Conservation (phyloP, 2,329 filamentous ascomycete genomes). For the Penicillium sp. region DNA sequence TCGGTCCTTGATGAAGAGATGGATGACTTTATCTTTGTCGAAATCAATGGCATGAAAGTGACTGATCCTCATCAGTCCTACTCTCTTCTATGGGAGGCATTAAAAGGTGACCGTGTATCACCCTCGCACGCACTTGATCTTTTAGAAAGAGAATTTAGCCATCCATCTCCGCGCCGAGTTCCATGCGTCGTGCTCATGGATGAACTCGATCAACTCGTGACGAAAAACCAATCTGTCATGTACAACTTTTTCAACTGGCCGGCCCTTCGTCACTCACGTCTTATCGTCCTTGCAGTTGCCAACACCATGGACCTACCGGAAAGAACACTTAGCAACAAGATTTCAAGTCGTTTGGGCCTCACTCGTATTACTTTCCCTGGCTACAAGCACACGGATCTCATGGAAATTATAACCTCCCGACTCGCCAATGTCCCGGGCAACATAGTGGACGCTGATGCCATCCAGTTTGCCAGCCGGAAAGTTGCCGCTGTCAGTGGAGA, state of each 20-base stretch:
- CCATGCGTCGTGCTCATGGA: conserved; percentile 98
- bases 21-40: conserved; percentile 97
- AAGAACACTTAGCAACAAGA: conserved; percentile 95
- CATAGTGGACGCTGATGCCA: conserved; percentile 86
- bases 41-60: conserved; percentile 99
- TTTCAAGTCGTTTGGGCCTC: conserved; percentile 83
- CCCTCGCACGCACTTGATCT: conserved; percentile 88
- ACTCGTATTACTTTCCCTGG: conserved; percentile 96
- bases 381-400: conserved; percentile 94
- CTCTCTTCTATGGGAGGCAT: conserved; percentile 88
- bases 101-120: conserved; percentile 89
- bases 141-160: conserved; percentile 85
- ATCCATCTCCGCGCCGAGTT: conserved; percentile 82
- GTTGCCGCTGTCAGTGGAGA: conserved; percentile 96
- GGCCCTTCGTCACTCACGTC: conserved; percentile 77
- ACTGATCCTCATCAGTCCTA: conserved; percentile 97
- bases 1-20: conserved; percentile 84
- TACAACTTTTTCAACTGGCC: conserved; percentile 99
- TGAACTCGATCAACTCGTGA: conserved; percentile 94
- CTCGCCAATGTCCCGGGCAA: conserved; percentile 82
- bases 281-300: conserved; percentile 94
- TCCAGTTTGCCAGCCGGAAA: conserved; percentile 95
- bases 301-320: conserved; percentile 99
- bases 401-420: conserved; percentile 95
- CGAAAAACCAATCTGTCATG: conserved; percentile 99